Evolutionary conservation across 305 asterid genomes (phyloP).

Genomic region (Fraxinus angustifolia): DNA sequence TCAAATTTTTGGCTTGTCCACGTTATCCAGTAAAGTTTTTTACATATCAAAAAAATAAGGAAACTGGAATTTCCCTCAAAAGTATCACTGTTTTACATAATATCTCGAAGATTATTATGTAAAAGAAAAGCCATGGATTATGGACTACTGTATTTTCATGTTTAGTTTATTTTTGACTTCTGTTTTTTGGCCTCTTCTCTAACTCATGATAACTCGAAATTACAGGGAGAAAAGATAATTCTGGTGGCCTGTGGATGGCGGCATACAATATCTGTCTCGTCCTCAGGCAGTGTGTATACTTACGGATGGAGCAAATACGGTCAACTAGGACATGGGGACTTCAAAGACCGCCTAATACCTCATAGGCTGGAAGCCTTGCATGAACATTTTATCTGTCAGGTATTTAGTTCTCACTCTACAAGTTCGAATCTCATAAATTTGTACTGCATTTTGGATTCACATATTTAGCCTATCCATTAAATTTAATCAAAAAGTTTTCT

Average conservation of each 20-base stretch:
- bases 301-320: conserved; percentile 99
- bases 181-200: background rate
- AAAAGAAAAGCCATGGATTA: background rate
- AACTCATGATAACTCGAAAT: background rate
- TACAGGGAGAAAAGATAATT: conserved; percentile 76
- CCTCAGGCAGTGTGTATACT: conserved; percentile 76
- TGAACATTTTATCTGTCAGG: conserved; percentile 60
- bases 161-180: background rate
- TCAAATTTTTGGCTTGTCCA: background rate
- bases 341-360: conserved; percentile 82
- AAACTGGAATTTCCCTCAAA: background rate
- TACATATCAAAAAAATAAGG: background rate
- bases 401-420: conserved; percentile 25
- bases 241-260: conserved; percentile 98
- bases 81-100: background rate
- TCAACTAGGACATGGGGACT: conserved; percentile 96
- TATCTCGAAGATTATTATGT: background rate
- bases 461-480: background rate
- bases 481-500: background rate
- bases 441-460: background rate
- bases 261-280: conserved; percentile 82
- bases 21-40: background rate
- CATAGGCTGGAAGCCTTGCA: conserved; percentile 68
- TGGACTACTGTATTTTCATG: background rate
- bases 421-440: background rate